Conservation (phyloP, 2,329 filamentous ascomycete species). For the Gremmenia infestans region DNA sequence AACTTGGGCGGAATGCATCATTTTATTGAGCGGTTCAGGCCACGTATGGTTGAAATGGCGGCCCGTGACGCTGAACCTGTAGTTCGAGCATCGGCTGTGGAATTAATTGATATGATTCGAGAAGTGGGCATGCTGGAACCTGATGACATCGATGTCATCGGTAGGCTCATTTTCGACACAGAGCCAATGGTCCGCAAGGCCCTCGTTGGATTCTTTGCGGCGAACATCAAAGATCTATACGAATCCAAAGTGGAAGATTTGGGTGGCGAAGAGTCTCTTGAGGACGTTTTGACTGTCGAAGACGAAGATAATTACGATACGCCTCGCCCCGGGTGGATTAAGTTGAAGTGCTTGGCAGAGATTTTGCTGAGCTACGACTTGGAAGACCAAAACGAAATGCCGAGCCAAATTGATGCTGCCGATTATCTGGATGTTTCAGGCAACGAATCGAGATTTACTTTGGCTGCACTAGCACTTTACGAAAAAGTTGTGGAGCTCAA, state of each 20-base stretch:
- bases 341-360: slow-evolving; percentile 84
- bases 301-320: slow-evolving; percentile 73
- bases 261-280: slow-evolving; percentile 70
- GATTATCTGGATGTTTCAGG: slow-evolving; percentile 53
- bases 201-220: slow-evolving; percentile 84
- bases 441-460: slow-evolving; percentile 74
- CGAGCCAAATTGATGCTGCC: slow-evolving; percentile 40
- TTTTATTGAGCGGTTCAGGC: slow-evolving; percentile 88
- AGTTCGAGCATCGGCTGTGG: slow-evolving; percentile 75
- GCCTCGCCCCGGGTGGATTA: slow-evolving; percentile 80
- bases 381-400: slow-evolving; percentile 56
- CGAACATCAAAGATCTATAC: slow-evolving; percentile 78
- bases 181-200: slow-evolving; percentile 82
- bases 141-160: slow-evolving; percentile 82
- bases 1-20: slow-evolving; percentile 73
- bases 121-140: slow-evolving; percentile 84
- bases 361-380: slow-evolving; percentile 76
- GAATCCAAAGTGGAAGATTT: slow-evolving; percentile 77
- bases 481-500: slow-evolving; percentile 75
- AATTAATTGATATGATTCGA: slow-evolving; percentile 75
- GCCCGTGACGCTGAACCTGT: slow-evolving; percentile 75
- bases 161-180: slow-evolving; percentile 82
- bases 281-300: slow-evolving; percentile 66
- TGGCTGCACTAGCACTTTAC: slow-evolving; percentile 81
- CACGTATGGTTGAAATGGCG: slow-evolving; percentile 87